phyloP scores from a whole-genome alignment of 2,329 filamentous ascomycete species.

The Drechmeria coniospora region DNA sequence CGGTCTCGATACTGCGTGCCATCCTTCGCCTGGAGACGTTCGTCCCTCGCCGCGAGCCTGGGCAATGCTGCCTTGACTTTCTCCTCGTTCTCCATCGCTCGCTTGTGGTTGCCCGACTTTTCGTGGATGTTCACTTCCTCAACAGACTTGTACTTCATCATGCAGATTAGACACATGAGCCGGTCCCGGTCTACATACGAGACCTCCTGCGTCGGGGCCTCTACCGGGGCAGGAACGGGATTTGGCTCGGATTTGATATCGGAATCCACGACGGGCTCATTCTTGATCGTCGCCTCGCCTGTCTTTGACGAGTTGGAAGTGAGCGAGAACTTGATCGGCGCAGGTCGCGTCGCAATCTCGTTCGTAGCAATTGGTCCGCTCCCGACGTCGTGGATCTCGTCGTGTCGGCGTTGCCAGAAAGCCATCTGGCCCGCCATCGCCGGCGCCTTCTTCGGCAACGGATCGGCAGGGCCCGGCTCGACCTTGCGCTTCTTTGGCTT shows the following conservation, averaged over 20 bases:
- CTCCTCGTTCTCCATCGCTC: conserved; percentile 21
- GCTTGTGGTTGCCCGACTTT: conserved; percentile 25
- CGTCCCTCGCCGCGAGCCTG: conserved; percentile 23
- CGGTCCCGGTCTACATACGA: conserved; percentile 45
- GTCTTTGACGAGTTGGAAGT: too few relatives aligned
- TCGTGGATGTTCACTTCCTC: conserved; percentile 28
- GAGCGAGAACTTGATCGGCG: conserved; percentile 19
- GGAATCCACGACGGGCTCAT: conserved; percentile 1
- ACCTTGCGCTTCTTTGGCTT: conserved; percentile 40
- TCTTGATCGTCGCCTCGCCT: conserved; percentile 3
- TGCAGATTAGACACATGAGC: conserved; percentile 28
- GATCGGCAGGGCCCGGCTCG: conserved; percentile 18
- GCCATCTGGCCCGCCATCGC: conserved; percentile 28
- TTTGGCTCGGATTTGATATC: conserved; percentile 7
- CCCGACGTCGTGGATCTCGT: conserved; percentile 19
- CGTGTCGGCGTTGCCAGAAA: conserved; percentile 28
- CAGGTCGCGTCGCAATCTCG: not conserved
- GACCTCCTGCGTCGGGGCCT: conserved; percentile 5
- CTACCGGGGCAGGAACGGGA: not conserved
- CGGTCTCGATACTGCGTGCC: conserved; percentile 44
- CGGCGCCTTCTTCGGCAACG: conserved; percentile 20
- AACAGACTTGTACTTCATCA: conserved; percentile 29
- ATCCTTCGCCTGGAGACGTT: conserved; percentile 16
- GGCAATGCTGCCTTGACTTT: conserved; percentile 33
- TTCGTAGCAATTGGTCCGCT: not conserved